These are phyloP conservation scores for Phoma sp. DNA, from an alignment of 2,329 filamentous ascomycete genomes.

Conservation along the genomic window DNA sequence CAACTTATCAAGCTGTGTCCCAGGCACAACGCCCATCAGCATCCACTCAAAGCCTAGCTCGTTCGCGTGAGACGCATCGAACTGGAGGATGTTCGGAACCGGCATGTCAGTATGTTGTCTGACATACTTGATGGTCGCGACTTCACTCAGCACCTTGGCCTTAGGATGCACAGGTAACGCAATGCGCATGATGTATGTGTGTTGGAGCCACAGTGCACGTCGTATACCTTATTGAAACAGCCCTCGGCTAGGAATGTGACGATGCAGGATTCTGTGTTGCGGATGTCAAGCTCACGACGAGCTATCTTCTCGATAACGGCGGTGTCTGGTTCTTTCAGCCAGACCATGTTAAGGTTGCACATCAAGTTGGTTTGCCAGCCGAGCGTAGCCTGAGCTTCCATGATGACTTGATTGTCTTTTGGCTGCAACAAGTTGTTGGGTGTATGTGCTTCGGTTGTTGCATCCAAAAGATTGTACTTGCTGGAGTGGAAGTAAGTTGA, in stretches of 20 bases:
- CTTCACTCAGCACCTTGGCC: not conserved
- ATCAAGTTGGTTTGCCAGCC: too few species aligned
- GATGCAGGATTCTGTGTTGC: not conserved
- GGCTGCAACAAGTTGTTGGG: too few species aligned
- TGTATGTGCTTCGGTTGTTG: too few species aligned
- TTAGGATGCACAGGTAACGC: not conserved
- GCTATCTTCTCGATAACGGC: not conserved
- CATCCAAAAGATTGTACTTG: too few species aligned
- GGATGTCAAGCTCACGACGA: not conserved
- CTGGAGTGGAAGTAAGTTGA: too few species aligned
- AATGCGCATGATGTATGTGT: not conserved
- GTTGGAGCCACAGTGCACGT: not conserved
- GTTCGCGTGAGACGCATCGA: not conserved
- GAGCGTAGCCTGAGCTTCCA: too few species aligned
- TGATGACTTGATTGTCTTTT: too few species aligned
- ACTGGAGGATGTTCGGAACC: not conserved
- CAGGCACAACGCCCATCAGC: not conserved
- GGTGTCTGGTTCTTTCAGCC: not conserved
- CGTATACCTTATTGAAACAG: not conserved
- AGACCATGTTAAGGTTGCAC: not conserved
- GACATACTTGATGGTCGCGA: not conserved
- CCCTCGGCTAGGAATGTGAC: not conserved
- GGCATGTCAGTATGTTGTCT: not conserved
- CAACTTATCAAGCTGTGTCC: not conserved
- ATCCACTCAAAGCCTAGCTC: not conserved